Evolutionary conservation across 78 protist species (phyloP), one percentile per base, ranked within the genome.

Genomic region (Tieghemostelium lacteum): DNA sequence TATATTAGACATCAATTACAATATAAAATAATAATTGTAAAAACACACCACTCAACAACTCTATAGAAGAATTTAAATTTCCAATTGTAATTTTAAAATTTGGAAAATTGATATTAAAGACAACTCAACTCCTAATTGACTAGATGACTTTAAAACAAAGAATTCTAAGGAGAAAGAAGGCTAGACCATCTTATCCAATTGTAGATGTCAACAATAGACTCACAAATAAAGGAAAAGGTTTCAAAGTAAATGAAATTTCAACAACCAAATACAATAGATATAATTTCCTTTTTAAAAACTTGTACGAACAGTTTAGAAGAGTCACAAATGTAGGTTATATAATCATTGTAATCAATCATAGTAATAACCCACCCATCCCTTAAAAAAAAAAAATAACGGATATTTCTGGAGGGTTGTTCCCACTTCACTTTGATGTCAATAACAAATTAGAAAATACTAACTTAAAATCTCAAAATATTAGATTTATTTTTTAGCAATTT

Each of bases 401-500:
- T 33, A 61, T 61, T 28, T 31, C 6, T 61, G 26, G 5, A 17
- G 8, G 17, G 33, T 33, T 62, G 12, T 17, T 34, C 1, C 17
- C 34, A 34, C 19, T 63, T 63, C 34, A 34, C 20, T 33, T 63
- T 63, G 12, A 34, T 63, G 28, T n/a, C n/a, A n/a, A n/a, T 54
- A n/a, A n/a, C 3, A 1, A 54, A 54, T 8, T 5, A 20, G n/a
- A 54, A 20, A 22, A 19, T 24, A 54, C 3, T n/a, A n/a, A n/a
- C n/a, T n/a, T n/a, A n/a, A n/a, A n/a, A n/a, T n/a, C n/a, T n/a
- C n/a, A n/a, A n/a, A n/a, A n/a, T n/a, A n/a, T n/a, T n/a, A n/a
- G n/a, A n/a, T n/a, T 37, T 95, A 94, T 67, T 95, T 95, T 62
- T 36, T 95, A 36, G 31, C 93, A n/a, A 77, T 95, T 16, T 65